phyloP scores from a whole-genome alignment of 1,284 basidiomycete species.

The Uromyces viciae-fabae region DNA sequence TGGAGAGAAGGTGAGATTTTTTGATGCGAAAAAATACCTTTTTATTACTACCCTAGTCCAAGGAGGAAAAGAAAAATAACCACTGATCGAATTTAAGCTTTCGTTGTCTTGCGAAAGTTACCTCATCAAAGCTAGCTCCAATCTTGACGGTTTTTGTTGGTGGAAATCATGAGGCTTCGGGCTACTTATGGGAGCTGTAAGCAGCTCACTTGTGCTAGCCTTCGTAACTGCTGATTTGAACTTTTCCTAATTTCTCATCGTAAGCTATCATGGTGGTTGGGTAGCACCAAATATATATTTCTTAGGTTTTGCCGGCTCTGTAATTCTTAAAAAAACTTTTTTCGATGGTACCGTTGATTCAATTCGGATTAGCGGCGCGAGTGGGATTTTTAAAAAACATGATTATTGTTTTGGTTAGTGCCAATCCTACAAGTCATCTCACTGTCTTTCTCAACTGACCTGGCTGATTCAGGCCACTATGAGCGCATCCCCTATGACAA shows the following conservation, averaged over 20 bases:
- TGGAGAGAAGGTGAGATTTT: conserved; percentile 61
- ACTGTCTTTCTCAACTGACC: not conserved
- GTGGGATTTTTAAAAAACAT: conserved; percentile 82
- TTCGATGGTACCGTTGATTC: conserved; percentile 59
- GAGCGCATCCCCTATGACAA: conserved; percentile 69
- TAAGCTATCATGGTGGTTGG: conserved; percentile 57
- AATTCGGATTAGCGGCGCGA: conserved; percentile 78
- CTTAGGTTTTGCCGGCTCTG: conserved; percentile 83
- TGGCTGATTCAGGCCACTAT: conserved; percentile 61
- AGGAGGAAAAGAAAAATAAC: too few relatives aligned
- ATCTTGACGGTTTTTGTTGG: conserved; percentile 90
- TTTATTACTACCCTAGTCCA: not conserved
- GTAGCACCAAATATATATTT: conserved; percentile 96
- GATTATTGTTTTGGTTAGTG: conserved; percentile 73
- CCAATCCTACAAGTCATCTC: not conserved
- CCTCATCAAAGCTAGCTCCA: conserved; percentile 62
- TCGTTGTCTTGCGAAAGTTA: conserved; percentile 24
- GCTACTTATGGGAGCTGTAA: conserved; percentile 93
- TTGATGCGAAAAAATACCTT: not conserved
- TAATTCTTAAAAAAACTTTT: conserved; percentile 63
- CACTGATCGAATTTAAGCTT: conserved; percentile 23
- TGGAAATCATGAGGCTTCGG: conserved; percentile 96
- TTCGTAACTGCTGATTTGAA: not conserved
- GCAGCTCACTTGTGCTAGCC: conserved; percentile 52
- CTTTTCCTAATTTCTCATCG: not conserved